phyloP scores from a whole-genome alignment of 1,284 basidiomycete genomes.

The Microbotryomycetes sp. region DNA sequence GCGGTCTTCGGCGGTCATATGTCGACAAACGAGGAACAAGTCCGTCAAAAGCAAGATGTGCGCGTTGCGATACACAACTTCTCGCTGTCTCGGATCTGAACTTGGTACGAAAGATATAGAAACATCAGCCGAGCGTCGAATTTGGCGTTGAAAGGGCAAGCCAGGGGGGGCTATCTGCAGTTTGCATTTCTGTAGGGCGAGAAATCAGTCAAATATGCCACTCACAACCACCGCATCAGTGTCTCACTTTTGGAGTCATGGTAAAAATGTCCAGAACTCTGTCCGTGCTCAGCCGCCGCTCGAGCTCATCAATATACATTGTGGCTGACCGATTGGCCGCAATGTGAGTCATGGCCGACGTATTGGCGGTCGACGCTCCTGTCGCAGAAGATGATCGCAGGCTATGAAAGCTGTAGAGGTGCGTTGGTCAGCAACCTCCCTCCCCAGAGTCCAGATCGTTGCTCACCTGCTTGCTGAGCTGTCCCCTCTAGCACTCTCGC shows the following conservation, averaged over 20 bases:
- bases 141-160: constrained; percentile 69
- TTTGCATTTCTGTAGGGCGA: constrained; percentile 64
- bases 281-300: constrained; percentile 68
- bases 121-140: constrained; percentile 69
- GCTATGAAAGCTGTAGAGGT: neutral
- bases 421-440: no score
- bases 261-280: constrained; percentile 88
- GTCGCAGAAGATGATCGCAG: constrained; percentile 21
- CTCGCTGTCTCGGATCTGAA: constrained; percentile 53
- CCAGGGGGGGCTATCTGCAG: constrained; percentile 80
- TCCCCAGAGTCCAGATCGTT: neutral
- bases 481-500: neutral
- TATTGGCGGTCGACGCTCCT: constrained; percentile 21
- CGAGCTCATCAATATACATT: constrained; percentile 53
- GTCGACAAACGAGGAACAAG: constrained; percentile 65
- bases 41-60: constrained; percentile 88
- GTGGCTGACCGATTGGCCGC: neutral
- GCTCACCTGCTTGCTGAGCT: neutral
- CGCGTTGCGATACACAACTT: constrained; percentile 66
- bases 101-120: constrained; percentile 70
- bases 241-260: constrained; percentile 79
- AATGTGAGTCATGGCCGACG: constrained; percentile 8
- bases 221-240: no score
- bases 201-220: neutral
- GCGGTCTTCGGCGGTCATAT: constrained; percentile 53